Evolutionary conservation across 306 rosid genomes (phyloP).

Genomic region (Malus fusca): DNA sequence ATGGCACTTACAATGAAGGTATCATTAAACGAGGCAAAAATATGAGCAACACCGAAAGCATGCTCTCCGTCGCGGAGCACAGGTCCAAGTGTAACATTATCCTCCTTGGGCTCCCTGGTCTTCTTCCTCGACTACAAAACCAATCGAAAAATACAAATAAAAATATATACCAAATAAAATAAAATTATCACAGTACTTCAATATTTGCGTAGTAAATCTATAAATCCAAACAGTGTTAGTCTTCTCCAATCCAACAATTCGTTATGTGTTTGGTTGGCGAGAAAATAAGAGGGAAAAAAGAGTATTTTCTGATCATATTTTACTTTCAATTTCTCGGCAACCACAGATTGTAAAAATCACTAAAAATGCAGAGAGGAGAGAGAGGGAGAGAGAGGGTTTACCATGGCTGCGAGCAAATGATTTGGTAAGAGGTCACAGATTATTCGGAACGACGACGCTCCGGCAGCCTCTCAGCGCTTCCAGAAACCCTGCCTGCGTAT

Average conservation of each 20-base stretch:
- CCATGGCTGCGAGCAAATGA: conserved; percentile 15
- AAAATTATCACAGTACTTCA: not conserved
- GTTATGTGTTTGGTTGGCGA: not conserved
- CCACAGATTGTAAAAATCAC: too few species aligned
- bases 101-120: conserved; percentile 49
- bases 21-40: conserved; percentile 47
- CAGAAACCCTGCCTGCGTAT: not conserved
- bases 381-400: not conserved
- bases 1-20: conserved; percentile 33
- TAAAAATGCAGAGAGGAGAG: not conserved
- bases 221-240: not conserved
- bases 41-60: conserved; percentile 44
- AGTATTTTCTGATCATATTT: not conserved
- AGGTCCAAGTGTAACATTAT: conserved; percentile 44
- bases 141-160: not conserved
- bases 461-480: not conserved
- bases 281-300: not conserved
- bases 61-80: conserved; percentile 41
- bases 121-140: conserved; percentile 33
- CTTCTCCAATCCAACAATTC: not conserved
- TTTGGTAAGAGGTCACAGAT: not conserved
- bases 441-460: not conserved
- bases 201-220: not conserved
- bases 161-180: not conserved
- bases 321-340: not conserved